These are phyloP conservation scores for Rachicladosporium sp. DNA, from an alignment of 2,329 filamentous ascomycete genomes.

Conservation along the genomic window DNA sequence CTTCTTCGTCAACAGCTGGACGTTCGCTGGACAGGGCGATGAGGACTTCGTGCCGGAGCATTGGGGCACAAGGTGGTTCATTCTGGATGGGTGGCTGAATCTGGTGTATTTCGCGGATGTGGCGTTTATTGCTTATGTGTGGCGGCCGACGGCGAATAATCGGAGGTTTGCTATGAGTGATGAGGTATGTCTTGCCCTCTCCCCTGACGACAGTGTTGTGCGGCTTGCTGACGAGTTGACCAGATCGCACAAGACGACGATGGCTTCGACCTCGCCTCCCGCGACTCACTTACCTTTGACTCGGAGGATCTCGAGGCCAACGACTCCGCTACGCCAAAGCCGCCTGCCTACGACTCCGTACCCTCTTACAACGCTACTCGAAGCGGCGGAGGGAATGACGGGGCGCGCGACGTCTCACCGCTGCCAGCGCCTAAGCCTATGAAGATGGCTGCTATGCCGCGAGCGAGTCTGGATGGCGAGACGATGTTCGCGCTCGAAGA, in stretches of 20 bases:
- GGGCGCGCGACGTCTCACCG: slow-evolving; percentile 30
- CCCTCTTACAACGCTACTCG: slow-evolving; percentile 11
- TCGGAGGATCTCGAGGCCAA: slow-evolving; percentile 27
- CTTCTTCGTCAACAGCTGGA: slow-evolving; percentile 97
- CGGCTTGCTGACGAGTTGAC: not conserved
- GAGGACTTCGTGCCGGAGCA: slow-evolving; percentile 90
- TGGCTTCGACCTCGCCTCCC: slow-evolving; percentile 91
- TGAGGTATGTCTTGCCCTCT: slow-evolving; percentile 44
- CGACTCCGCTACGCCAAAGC: slow-evolving; percentile 16
- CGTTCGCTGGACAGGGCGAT: slow-evolving; percentile 72
- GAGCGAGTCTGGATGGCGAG: slow-evolving; percentile 67
- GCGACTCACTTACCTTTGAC: slow-evolving; percentile 57
- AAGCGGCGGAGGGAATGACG: slow-evolving; percentile 3
- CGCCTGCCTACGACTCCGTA: slow-evolving; percentile 28
- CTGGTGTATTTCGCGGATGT: slow-evolving; percentile 92
- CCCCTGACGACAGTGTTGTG: too few species aligned
- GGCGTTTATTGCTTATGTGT: slow-evolving; percentile 84
- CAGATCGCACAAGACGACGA: slow-evolving; percentile 93
- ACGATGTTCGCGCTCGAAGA: slow-evolving; percentile 89
- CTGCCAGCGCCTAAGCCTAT: slow-evolving; percentile 42
- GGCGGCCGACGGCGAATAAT: slow-evolving; percentile 94
- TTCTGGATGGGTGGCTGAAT: slow-evolving; percentile 94
- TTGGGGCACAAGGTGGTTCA: slow-evolving; percentile 96
- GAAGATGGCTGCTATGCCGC: slow-evolving; percentile 36
- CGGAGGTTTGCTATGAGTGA: slow-evolving; percentile 97